Evolutionary conservation across 2,329 filamentous ascomycete species (phyloP).

Genomic region (Microdochium paspali): DNA sequence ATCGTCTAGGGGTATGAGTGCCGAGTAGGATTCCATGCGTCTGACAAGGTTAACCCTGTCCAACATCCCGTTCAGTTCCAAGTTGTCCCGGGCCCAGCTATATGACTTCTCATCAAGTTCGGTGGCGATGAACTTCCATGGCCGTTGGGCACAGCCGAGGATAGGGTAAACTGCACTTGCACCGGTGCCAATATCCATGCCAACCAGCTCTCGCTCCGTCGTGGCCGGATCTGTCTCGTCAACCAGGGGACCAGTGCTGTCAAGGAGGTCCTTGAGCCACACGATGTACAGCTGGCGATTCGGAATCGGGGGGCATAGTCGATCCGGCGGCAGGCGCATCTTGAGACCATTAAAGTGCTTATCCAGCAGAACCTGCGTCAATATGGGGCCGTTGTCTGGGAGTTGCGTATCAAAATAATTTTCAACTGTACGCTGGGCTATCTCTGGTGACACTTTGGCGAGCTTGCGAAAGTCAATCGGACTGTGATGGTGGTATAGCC

Average conservation of each 20-base stretch:
- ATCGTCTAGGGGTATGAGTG: slow-evolving; percentile 55
- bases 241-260: slow-evolving; percentile 49
- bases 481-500: background rate
- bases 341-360: slow-evolving; percentile 60
- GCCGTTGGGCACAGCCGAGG: slow-evolving; percentile 60
- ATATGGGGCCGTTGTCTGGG: slow-evolving; percentile 6
- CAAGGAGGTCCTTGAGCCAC: slow-evolving; percentile 77
- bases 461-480: slow-evolving; percentile 14
- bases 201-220: slow-evolving; percentile 39
- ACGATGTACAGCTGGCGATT: slow-evolving; percentile 80
- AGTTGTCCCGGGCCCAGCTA: slow-evolving; percentile 55
- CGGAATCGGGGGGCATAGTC: slow-evolving; percentile 77
- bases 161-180: slow-evolving; percentile 88
- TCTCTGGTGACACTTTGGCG: slow-evolving; percentile 20
- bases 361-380: slow-evolving; percentile 71
- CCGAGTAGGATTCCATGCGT: slow-evolving; percentile 32
- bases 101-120: slow-evolving; percentile 72
- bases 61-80: slow-evolving; percentile 54
- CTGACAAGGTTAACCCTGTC: slow-evolving; percentile 55
- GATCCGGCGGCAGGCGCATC: slow-evolving; percentile 63
- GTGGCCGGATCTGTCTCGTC: slow-evolving; percentile 21
- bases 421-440: background rate
- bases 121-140: slow-evolving; percentile 69
- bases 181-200: slow-evolving; percentile 83
- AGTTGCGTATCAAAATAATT: background rate